Percentiles rank a stretch among this genome's conserved stretches.
phyloP scores from a whole-genome alignment of 371 early-diverging fungal genomes.

The Actinomortierella ambigua region DNA sequence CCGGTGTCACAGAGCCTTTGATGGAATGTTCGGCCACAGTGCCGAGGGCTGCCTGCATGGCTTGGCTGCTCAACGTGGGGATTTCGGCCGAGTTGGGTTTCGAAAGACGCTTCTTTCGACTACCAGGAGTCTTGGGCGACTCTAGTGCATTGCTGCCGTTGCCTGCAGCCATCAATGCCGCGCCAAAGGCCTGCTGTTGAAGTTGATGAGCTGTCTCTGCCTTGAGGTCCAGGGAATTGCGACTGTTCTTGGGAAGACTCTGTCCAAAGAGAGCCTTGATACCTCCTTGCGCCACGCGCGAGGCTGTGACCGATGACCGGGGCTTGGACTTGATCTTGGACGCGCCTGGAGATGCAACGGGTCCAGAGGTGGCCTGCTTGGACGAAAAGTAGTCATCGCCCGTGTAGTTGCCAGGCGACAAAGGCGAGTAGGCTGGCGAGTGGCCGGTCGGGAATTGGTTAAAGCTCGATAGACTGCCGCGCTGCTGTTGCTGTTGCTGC shows the following conservation, averaged over 20 bases:
- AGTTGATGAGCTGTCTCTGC: conserved; percentile 12
- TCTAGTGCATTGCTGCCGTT: conserved; percentile 9
- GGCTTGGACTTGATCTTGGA: conserved; percentile 44
- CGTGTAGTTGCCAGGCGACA: conserved; percentile 32
- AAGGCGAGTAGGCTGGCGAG: conserved; percentile 29
- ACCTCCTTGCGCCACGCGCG: conserved; percentile 34
- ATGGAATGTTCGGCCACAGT: conserved; percentile 2
- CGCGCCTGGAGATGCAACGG: conserved; percentile 30
- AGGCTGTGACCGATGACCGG: conserved; percentile 12
- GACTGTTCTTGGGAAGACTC: conserved; percentile 27
- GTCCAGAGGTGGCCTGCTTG: conserved; percentile 19
- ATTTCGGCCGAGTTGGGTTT: conserved; percentile 15
- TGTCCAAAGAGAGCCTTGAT: conserved; percentile 44
- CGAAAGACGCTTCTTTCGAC: conserved; percentile 11
- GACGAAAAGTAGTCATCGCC: conserved; percentile 43
- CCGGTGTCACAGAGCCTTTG: conserved; percentile 16
- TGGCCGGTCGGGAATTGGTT: conserved; percentile 23
- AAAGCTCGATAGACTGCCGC: conserved; percentile 18
- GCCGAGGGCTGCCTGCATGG: conserved; percentile 8
- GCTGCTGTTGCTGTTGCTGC: conserved; percentile 5
- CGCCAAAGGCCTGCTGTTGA: conserved; percentile 15
- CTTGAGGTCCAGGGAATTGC: conserved; percentile 31
- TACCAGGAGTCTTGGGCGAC: conserved; percentile 13
- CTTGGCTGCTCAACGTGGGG: conserved; percentile 3
- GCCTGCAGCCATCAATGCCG: conserved; percentile 8